These are phyloP conservation scores for Ophiostoma piceae DNA, from an alignment of 2,329 filamentous ascomycete species.

Conservation along the genomic window DNA sequence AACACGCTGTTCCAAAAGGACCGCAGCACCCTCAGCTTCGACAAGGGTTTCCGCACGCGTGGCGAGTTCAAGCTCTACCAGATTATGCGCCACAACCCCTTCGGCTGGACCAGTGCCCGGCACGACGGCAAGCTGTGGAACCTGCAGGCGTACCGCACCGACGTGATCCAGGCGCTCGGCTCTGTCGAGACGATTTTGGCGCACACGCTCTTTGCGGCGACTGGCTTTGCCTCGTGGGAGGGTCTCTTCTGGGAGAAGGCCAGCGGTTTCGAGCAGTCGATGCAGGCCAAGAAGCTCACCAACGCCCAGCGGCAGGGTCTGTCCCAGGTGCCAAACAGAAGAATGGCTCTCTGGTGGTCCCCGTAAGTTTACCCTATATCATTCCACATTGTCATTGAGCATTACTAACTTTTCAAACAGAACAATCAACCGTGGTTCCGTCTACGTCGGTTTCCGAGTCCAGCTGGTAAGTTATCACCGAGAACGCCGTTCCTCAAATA, in stretches of 20 bases:
- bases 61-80: conserved; percentile 99
- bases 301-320: conserved; percentile 95
- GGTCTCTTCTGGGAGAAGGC: conserved; percentile 80
- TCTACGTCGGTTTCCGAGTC: conserved; percentile 99
- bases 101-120: conserved; percentile 98
- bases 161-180: conserved; percentile 92
- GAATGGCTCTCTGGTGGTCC: conserved; percentile 97
- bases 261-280: conserved; percentile 52
- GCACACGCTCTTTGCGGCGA: conserved; percentile 94
- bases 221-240: conserved; percentile 95
- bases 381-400: background rate
- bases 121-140: conserved; percentile 99
- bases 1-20: conserved; percentile 99
- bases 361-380: conserved; percentile 31
- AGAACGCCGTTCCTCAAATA: background rate
- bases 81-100: conserved; percentile 97
- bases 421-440: conserved; percentile 91
- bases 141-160: conserved; percentile 78
- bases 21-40: conserved; percentile 90
- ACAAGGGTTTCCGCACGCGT: conserved; percentile 93
- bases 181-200: conserved; percentile 98
- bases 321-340: conserved; percentile 71
- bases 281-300: conserved; percentile 99
- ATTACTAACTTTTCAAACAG: conserved; percentile 10
- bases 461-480: conserved; percentile 52